Conservation (phyloP, 768 basidiomycete species). For the Guyanaporus albipodus region DNA sequence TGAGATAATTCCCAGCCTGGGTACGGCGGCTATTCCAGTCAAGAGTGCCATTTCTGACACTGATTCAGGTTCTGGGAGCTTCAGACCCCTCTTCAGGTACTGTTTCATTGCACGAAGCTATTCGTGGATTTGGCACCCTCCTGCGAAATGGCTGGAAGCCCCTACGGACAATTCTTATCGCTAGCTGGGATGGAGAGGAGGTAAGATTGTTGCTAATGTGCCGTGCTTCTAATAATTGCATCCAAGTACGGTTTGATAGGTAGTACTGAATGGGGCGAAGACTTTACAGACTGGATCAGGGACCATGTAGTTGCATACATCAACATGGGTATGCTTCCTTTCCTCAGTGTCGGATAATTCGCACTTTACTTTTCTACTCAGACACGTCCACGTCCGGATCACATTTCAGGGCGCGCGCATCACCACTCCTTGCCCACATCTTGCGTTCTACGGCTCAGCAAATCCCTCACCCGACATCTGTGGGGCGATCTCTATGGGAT, state of each 20-base stretch:
- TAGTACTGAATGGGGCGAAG: conserved; percentile 93
- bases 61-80: conserved; percentile 46
- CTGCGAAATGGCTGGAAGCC: conserved; percentile 62
- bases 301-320: conserved; percentile 84
- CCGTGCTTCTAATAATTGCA: background rate
- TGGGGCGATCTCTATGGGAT: conserved; percentile 73
- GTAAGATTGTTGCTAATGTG: conserved; percentile 25
- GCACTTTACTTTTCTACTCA: conserved; percentile 31
- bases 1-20: conserved; percentile 21
- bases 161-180: conserved; percentile 66
- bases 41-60: background rate
- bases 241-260: conserved; percentile 68
- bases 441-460: conserved; percentile 64
- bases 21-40: conserved; percentile 7
- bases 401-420: conserved; percentile 49
- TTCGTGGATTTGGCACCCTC: conserved; percentile 52
- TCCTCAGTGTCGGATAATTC: conserved; percentile 18
- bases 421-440: conserved; percentile 81
- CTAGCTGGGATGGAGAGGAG: conserved; percentile 80
- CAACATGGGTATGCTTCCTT: conserved; percentile 54
- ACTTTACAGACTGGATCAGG: conserved; percentile 78
- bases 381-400: conserved; percentile 56
- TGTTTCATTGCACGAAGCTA: conserved; percentile 50
- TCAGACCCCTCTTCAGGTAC: conserved; percentile 56
- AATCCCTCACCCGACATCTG: conserved; percentile 67